A percentile compares a stretch with the other conserved stretches of the same genome.
Evolutionary conservation across 106 monocot species (phyloP).

Genomic region (Chionographis japonica): DNA sequence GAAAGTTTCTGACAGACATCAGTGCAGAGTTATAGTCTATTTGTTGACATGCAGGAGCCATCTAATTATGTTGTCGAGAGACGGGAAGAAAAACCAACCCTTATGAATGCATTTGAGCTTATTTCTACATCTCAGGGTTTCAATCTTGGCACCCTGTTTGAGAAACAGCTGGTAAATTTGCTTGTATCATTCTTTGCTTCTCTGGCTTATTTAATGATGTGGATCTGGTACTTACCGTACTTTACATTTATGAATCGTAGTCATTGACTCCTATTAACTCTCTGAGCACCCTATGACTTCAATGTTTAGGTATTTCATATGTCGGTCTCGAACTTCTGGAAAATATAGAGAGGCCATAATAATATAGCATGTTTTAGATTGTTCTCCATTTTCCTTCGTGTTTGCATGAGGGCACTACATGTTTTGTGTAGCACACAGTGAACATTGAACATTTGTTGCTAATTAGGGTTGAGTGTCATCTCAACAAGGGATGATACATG

Average conservation of each 20-base stretch:
- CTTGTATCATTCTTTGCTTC: background rate
- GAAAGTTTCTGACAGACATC: background rate
- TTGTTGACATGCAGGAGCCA: conserved; percentile 30
- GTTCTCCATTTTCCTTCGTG: no score
- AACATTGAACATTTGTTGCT: no score
- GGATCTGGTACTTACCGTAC: background rate
- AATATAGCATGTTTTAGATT: no score
- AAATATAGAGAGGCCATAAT: no score
- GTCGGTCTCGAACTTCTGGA: no score
- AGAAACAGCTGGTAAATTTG: conserved; percentile 68
- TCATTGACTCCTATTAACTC: background rate
- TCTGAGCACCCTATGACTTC: background rate
- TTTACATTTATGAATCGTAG: no score
- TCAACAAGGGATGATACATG: no score
- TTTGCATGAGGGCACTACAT: no score
- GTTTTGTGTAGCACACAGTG: no score
- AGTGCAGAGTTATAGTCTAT: background rate
- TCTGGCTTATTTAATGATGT: background rate
- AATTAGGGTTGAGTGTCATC: no score
- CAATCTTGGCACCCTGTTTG: conserved; percentile 80
- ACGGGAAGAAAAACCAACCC: conserved; percentile 60
- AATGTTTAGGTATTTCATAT: background rate
- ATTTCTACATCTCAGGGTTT: conserved; percentile 93
- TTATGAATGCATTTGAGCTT: conserved; percentile 97
- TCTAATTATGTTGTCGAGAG: conserved; percentile 83